Percentiles rank a stretch among this genome's conserved stretches.
phyloP scores from a whole-genome alignment of 257 asterid species.

The Solanum dulcamara region DNA sequence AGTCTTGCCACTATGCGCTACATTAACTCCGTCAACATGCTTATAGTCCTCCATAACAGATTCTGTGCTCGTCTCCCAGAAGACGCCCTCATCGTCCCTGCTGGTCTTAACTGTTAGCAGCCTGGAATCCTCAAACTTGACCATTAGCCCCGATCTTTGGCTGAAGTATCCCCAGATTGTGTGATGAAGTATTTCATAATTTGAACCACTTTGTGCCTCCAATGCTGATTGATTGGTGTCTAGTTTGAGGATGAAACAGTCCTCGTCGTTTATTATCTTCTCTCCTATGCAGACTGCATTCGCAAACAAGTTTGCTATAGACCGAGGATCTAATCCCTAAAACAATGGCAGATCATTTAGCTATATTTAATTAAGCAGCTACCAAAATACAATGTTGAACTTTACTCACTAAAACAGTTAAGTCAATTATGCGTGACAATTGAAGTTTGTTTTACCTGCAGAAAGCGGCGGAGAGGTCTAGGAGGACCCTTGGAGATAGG shows the following conservation, averaged over 20 bases:
- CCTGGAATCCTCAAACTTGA: constrained; percentile 78
- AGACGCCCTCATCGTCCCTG: constrained; percentile 70
- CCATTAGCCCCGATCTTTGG: constrained; percentile 84
- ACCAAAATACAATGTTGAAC: no score
- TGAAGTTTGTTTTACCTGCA: constrained; percentile 36
- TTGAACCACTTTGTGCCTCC: constrained; percentile 64
- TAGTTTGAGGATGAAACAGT: constrained; percentile 77
- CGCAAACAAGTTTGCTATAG: constrained; percentile 51
- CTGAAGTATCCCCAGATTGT: constrained; percentile 93
- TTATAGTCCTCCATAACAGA: constrained; percentile 70
- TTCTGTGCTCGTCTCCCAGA: constrained; percentile 94
- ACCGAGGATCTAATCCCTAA: constrained; percentile 79
- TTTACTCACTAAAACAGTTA: neutral
- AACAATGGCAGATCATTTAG: neutral
- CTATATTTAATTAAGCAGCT: no score
- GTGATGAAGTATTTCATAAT: constrained; percentile 78
- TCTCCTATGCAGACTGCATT: constrained; percentile 94
- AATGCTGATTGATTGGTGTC: constrained; percentile 67
- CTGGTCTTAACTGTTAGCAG: constrained; percentile 63
- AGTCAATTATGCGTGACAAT: neutral
- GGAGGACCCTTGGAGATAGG: constrained; percentile 71
- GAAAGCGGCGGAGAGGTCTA: constrained; percentile 63
- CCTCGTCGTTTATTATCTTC: constrained; percentile 74
- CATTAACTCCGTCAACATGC: constrained; percentile 74
- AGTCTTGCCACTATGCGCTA: constrained; percentile 78